Evolutionary conservation across 495 filamentous ascomycete species (phyloP).

Genomic region (Daldinia childiae): DNA sequence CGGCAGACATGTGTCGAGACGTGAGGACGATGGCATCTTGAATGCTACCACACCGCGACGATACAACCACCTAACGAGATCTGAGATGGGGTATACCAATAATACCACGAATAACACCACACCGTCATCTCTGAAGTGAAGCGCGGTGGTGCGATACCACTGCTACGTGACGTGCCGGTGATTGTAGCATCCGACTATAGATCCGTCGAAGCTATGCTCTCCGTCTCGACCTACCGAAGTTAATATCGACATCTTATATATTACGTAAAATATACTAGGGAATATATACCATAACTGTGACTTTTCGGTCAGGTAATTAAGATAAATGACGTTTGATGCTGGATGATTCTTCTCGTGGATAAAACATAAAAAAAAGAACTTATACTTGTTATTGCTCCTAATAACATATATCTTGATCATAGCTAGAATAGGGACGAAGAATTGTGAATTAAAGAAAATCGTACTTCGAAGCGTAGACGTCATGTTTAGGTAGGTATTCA

Average conservation of each 20-base stretch:
- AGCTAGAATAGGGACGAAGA: too few species aligned
- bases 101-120: background rate
- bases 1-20: constrained; percentile 14
- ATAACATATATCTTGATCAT: too few species aligned
- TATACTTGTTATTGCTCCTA: too few species aligned
- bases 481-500: background rate
- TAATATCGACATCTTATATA: constrained; percentile 28
- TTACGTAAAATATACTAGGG: constrained; percentile 32
- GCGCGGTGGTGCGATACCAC: constrained; percentile 36
- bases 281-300: background rate
- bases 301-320: background rate
- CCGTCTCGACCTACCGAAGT: constrained; percentile 19
- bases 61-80: constrained; percentile 15
- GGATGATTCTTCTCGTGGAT: too few species aligned
- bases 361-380: too few species aligned
- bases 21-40: constrained; percentile 17
- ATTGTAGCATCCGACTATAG: constrained; percentile 34
- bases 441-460: too few species aligned
- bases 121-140: background rate
- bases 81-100: constrained; percentile 9
- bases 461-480: background rate
- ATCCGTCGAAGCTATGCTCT: background rate
- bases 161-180: constrained; percentile 35
- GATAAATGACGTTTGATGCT: background rate
- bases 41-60: constrained; percentile 14